A percentile compares a stretch with the other conserved stretches of the same genome.
Conservation (phyloP, 1,139 yeast species). For the Saccharomycopsis hybrid region DNA sequence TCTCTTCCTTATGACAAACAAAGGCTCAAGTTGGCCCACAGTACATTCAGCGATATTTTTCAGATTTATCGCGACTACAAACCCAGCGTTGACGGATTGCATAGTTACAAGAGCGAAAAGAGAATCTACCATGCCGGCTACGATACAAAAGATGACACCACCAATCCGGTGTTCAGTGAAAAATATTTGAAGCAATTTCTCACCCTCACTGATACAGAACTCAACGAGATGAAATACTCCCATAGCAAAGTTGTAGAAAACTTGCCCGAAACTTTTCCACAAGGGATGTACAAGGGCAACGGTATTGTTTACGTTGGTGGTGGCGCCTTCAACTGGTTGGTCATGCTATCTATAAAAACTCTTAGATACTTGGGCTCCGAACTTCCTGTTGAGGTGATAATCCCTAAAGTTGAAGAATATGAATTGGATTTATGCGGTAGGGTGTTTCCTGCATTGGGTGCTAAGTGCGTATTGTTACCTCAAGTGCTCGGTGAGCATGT, state of each 20-base stretch:
- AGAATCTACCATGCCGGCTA: slow-evolving; percentile 47
- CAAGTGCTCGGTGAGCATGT: slow-evolving; percentile 47
- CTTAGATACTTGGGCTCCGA: slow-evolving; percentile 56
- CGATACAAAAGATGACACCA: slow-evolving; percentile 31
- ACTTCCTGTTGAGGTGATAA: slow-evolving; percentile 71
- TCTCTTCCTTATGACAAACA: background rate
- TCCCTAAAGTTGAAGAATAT: slow-evolving; percentile 64
- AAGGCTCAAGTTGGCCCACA: slow-evolving; percentile 7
- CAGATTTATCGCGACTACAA: slow-evolving; percentile 3
- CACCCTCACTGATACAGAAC: slow-evolving; percentile 43
- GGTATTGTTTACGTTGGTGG: slow-evolving; percentile 86
- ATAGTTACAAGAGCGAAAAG: slow-evolving; percentile 25
- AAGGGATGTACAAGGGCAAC: slow-evolving; percentile 44
- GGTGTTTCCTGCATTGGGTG: slow-evolving; percentile 60
- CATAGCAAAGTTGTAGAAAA: slow-evolving; percentile 48
- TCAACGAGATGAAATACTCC: slow-evolving; percentile 40
- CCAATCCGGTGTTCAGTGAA: slow-evolving; percentile 31
- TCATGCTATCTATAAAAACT: slow-evolving; percentile 58
- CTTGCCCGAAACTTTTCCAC: slow-evolving; percentile 43
- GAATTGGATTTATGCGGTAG: slow-evolving; percentile 61
- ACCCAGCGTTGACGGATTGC: slow-evolving; percentile 12
- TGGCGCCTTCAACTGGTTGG: slow-evolving; percentile 68
- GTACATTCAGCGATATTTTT: slow-evolving; percentile 10
- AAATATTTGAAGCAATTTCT: slow-evolving; percentile 47
- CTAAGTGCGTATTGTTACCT: slow-evolving; percentile 60